Base-by-base conservation (phyloP, 495 filamentous ascomycete species). In the Paragyromitra xinjiangensis region DNA sequence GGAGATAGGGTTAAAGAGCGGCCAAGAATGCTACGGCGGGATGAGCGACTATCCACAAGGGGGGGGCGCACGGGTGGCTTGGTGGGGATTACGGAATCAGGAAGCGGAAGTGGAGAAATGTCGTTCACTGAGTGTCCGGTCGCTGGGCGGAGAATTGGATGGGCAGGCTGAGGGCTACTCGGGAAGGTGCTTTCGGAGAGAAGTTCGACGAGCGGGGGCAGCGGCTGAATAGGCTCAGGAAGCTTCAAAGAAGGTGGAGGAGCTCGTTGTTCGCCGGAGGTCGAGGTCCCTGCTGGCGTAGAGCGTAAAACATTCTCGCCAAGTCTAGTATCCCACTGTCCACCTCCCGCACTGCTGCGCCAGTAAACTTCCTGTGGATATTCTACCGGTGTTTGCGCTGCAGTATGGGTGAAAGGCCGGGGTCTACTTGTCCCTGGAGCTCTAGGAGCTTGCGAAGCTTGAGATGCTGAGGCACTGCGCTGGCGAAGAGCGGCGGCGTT, bases 211-310 rank as follows among this genome's bases (percentile, higher is more conserved):
- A 75, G 48, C 34, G 64, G 64, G 7, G 51, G 62, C 45, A 80
- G 51, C 3, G 79, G 73, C 16, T 78, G 79, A 24, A 78, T 78
- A 16, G 79, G 79, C 37, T 81, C 79, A 6, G 79, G 79, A 1
- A 81, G 79, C 29, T 55, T 75, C 55, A 81, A 51, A n/a, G 65
- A 67, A 16, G 79, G 79, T 0, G 71, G 79, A 48, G 16, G 16
- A 22, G n/a, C 56, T 26, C 40, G 58, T 51, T 40, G 73, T 37
- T 71, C 66, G 37, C 48, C 50, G 45, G 19, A 44, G 4, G 58
- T 39, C 7, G 29, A 42, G 14, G 22, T 64, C 7, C 24, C 44
- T n/a, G 34, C 56, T 58, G 58, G 39, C 26, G 56, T 37, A 24
- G 40, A 14, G 22, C 45, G 70, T 44, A 65, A 65, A 34, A 69